A percentile compares a stretch with the other conserved stretches of the same genome.
phyloP scores from a whole-genome alignment of 1,284 basidiomycete genomes.

The Gomphus bonarii region DNA sequence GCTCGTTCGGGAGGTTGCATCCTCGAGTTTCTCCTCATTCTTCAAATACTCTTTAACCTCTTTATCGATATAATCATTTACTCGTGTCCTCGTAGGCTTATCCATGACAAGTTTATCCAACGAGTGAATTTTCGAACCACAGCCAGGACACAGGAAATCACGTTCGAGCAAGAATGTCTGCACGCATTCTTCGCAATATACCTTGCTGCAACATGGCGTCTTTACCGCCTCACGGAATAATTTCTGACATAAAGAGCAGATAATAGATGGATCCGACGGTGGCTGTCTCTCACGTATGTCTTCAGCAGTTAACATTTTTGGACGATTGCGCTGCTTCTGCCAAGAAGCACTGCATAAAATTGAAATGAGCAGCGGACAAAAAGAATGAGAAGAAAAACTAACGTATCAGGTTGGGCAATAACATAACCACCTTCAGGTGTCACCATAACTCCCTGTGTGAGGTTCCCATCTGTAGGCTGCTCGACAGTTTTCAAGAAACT shows the following conservation, averaged over 20 bases:
- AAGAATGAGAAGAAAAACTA: slow-evolving; percentile 26
- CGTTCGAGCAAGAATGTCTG: slow-evolving; percentile 84
- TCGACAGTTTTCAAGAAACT: slow-evolving; percentile 97
- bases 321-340: slow-evolving; percentile 81
- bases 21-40: slow-evolving; percentile 39
- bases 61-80: slow-evolving; percentile 73
- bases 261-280: slow-evolving; percentile 69
- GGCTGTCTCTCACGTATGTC: slow-evolving; percentile 73
- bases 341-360: slow-evolving; percentile 59
- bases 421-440: slow-evolving; percentile 96
- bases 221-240: slow-evolving; percentile 84
- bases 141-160: slow-evolving; percentile 87
- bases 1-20: neutral
- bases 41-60: slow-evolving; percentile 76
- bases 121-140: slow-evolving; percentile 75
- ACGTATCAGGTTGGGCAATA: slow-evolving; percentile 88
- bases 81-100: slow-evolving; percentile 66
- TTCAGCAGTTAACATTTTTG: slow-evolving; percentile 69
- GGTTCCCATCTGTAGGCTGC: slow-evolving; percentile 63
- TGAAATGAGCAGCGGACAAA: slow-evolving; percentile 5
- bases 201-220: slow-evolving; percentile 81
- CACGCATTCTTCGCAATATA: slow-evolving; percentile 95
- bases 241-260: slow-evolving; percentile 84
- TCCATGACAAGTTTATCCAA: slow-evolving; percentile 78
- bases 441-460: slow-evolving; percentile 86